Percentiles rank a stretch among this genome's conserved stretches.
These are phyloP conservation scores for Penicillium hordei DNA, from an alignment of 2,329 filamentous ascomycete genomes.

Conservation along the genomic window DNA sequence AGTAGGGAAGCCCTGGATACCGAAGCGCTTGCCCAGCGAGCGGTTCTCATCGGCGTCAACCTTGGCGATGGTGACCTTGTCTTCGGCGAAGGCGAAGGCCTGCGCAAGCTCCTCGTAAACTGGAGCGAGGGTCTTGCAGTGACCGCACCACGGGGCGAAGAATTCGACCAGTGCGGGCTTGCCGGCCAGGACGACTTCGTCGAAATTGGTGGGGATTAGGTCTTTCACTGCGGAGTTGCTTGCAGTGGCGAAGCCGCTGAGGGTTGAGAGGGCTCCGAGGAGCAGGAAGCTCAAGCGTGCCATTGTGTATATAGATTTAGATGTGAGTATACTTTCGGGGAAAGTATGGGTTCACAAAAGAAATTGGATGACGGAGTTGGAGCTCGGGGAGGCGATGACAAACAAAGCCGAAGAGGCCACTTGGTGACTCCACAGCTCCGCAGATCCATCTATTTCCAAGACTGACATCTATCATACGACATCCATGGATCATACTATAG, in stretches of 20 bases:
- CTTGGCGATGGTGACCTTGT: conserved; percentile 85
- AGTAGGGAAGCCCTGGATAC: conserved; percentile 91
- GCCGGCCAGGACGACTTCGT: conserved; percentile 80
- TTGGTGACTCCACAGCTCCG: conserved; percentile 27
- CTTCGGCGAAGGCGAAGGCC: conserved; percentile 69
- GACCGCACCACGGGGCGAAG: conserved; percentile 97
- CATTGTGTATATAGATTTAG: conserved; percentile 36
- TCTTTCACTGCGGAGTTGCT: conserved; percentile 84
- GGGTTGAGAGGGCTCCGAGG: conserved; percentile 47
- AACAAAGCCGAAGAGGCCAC: conserved; percentile 35
- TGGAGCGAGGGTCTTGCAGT: conserved; percentile 97
- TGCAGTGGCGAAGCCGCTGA: conserved; percentile 58
- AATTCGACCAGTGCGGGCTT: conserved; percentile 97
- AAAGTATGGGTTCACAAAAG: neutral
- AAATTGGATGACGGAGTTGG: conserved; percentile 4
- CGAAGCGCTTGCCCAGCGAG: conserved; percentile 78
- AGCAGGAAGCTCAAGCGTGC: conserved; percentile 48
- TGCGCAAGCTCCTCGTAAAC: conserved; percentile 87
- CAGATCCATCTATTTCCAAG: conserved; percentile 12
- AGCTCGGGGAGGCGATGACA: conserved; percentile 22
- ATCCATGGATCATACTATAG: neutral
- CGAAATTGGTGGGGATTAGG: conserved; percentile 87
- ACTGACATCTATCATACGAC: conserved; percentile 3
- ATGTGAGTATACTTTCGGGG: neutral
- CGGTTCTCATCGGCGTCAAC: conserved; percentile 92